Evolutionary conservation across 768 basidiomycete genomes (phyloP).

Genomic region (Candolleomyces aberdarensis): DNA sequence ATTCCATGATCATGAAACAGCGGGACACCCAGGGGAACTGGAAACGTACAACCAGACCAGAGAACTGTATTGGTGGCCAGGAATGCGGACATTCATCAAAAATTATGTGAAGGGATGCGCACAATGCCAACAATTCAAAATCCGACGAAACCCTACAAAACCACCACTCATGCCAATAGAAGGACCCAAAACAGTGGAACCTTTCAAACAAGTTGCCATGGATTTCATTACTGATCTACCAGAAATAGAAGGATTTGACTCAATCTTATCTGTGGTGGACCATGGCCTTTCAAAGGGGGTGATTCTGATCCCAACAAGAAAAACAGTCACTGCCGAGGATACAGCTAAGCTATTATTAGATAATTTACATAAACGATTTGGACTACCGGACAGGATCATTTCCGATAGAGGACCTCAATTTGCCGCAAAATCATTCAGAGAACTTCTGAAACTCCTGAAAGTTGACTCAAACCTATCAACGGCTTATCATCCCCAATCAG

Average conservation of each 20-base stretch:
- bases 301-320: slow-evolving; percentile 17
- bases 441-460: slow-evolving; percentile 15
- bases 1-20: neutral
- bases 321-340: slow-evolving; percentile 10
- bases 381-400: slow-evolving; percentile 15
- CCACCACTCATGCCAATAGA: neutral
- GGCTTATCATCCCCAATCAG: slow-evolving; percentile 13
- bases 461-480: slow-evolving; percentile 12
- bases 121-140: slow-evolving; percentile 17
- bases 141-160: slow-evolving; percentile 4
- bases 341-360: neutral
- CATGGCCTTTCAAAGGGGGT: slow-evolving; percentile 23
- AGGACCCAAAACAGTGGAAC: neutral
- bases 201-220: slow-evolving; percentile 11
- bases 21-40: slow-evolving; percentile 7
- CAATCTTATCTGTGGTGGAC: slow-evolving; percentile 23
- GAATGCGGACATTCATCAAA: slow-evolving; percentile 11
- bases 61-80: slow-evolving; percentile 18
- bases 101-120: slow-evolving; percentile 19
- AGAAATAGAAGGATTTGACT: slow-evolving; percentile 9
- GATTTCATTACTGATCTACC: slow-evolving; percentile 21
- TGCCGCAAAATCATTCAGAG: slow-evolving; percentile 15
- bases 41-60: slow-evolving; percentile 4
- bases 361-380: slow-evolving; percentile 3
- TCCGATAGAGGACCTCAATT: slow-evolving; percentile 16